Evolutionary conservation across 1,139 yeast species (phyloP).

Genomic region (Zygosaccharomyces sapae): DNA sequence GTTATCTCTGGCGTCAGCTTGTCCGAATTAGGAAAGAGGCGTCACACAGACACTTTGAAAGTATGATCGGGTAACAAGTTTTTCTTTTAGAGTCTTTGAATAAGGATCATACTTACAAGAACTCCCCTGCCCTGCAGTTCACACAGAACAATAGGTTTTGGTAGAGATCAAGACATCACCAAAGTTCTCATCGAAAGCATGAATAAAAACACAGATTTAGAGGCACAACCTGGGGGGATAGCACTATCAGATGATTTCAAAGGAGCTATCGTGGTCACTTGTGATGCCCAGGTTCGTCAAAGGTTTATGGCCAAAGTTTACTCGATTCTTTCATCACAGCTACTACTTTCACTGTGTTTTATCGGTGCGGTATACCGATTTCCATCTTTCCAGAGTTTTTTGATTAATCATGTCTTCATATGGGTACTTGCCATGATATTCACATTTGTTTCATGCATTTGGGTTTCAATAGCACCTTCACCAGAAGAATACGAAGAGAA

Average conservation of each 20-base stretch:
- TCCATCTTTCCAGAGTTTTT: constrained; percentile 51
- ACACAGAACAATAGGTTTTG: too few species aligned
- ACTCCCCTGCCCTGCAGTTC: too few species aligned
- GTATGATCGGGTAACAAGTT: too few species aligned
- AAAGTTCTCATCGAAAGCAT: not conserved
- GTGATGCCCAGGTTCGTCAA: constrained; percentile 72
- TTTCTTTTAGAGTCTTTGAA: too few species aligned
- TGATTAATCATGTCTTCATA: constrained; percentile 57
- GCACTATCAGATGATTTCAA: constrained; percentile 74
- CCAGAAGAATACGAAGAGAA: constrained; percentile 54
- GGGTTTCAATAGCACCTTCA: constrained; percentile 56
- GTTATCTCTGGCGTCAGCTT: too few species aligned
- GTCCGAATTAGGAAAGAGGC: too few species aligned
- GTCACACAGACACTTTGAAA: too few species aligned
- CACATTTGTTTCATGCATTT: constrained; percentile 51
- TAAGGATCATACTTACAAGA: too few species aligned
- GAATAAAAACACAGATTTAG: constrained; percentile 2
- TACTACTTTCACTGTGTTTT: constrained; percentile 56
- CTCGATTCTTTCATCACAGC: constrained; percentile 61
- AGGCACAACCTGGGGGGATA: not conserved
- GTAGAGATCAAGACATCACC: not conserved
- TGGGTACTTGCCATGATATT: constrained; percentile 55
- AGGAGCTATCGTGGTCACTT: constrained; percentile 70
- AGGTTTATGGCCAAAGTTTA: constrained; percentile 77
- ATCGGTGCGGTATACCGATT: constrained; percentile 54